Base-by-base conservation (phyloP, 1,284 basidiomycete genomes). In the Marasmius tenuissimus region DNA sequence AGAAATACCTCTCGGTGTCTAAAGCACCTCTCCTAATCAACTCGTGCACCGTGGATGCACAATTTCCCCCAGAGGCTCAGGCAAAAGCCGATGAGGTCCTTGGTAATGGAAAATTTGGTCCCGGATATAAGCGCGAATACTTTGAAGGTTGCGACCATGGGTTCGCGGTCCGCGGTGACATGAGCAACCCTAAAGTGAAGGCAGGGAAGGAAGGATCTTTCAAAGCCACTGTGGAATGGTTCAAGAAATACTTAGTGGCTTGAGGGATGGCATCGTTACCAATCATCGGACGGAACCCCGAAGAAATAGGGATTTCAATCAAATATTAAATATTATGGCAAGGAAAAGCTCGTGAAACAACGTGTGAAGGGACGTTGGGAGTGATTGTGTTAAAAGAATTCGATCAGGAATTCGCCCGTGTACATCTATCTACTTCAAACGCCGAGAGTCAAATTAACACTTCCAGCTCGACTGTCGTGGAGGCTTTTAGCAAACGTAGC, bases 201-300 rank as follows among this genome's bases (percentile, higher is more conserved):
- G 80, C 78, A n/a, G 85, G 78, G 12, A 89, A 89, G 73, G 88
- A 90, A 70, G 85, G 82, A 20, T 77, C 86, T 0, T 87, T 88
- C 73, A 81, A 81, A 69, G 72, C 78, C 27, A 74, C 79, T 5
- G 80, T 87, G 14, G 77, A 82, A 68, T 87, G 79, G 79, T 81
- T 86, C 69, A 64, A 71, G 60, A 67, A 74, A 58, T 68, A 80
- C 49, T 53, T 77, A 45, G 27, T 27, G 27, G 40, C 40, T 47
- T 16, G 8, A 47, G 16, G 8, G 20, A 14, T 47, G 45, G 7
- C 14, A 18, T 11, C 9, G 45, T 14, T 10, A 20, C 20, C 5
- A 7, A n/a, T 8, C 45, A 47, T 47, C 8, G 8, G 2, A 27
- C 27, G 27, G 4, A 27, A 4, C 27, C 27, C 27, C 4, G 2